Percentiles rank a stretch among this genome's conserved stretches.
These are phyloP conservation scores for Funneliformis geosporum DNA, from an alignment of 192 early-diverging fungal species.

Conservation along the genomic window DNA sequence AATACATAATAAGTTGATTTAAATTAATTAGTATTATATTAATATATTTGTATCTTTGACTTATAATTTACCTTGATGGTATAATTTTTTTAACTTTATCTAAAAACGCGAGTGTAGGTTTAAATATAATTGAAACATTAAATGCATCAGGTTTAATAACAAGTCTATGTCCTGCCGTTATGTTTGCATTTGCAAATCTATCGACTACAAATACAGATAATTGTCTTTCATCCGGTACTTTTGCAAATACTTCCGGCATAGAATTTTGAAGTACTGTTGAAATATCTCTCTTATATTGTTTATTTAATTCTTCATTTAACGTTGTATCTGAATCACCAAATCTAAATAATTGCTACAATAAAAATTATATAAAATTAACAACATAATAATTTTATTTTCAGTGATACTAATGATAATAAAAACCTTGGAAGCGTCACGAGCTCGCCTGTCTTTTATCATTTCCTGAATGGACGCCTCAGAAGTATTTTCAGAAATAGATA, in stretches of 20 bases:
- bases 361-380: not conserved
- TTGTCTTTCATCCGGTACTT: slow-evolving; percentile 24
- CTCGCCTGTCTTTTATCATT: slow-evolving; percentile 19
- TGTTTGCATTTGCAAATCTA: slow-evolving; percentile 62
- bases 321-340: slow-evolving; percentile 36
- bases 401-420: slow-evolving; percentile 9
- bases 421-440: slow-evolving; percentile 20
- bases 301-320: slow-evolving; percentile 28
- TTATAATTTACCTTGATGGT: slow-evolving; percentile 46
- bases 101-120: slow-evolving; percentile 68
- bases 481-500: slow-evolving; percentile 16
- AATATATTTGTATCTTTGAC: not conserved
- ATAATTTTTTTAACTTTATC: slow-evolving; percentile 56
- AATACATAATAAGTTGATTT: slow-evolving; percentile 23
- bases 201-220: slow-evolving; percentile 51
- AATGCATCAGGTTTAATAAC: slow-evolving; percentile 66
- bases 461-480: slow-evolving; percentile 39
- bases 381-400: not conserved
- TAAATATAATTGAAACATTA: slow-evolving; percentile 69
- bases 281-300: slow-evolving; percentile 38
- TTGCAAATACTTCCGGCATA: slow-evolving; percentile 29
- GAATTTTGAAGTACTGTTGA: slow-evolving; percentile 33
- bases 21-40: not conserved
- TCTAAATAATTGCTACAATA: slow-evolving; percentile 41
- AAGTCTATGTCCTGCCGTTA: slow-evolving; percentile 62